Evolutionary conservation across 345 rosid genomes (phyloP).

Genomic region (Excoecaria cochinchinensis): DNA sequence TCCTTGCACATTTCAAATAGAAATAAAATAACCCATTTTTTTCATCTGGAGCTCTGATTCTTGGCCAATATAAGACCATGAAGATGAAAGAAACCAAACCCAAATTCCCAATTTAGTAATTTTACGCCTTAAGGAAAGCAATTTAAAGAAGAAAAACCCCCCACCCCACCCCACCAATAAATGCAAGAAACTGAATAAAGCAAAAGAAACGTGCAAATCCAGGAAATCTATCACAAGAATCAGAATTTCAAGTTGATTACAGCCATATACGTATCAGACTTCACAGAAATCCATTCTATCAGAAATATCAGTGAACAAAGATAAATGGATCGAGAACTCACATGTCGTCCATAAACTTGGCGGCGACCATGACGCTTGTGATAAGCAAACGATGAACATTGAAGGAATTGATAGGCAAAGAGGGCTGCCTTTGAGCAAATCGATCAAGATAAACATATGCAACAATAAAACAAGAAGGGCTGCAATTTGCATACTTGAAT

Average conservation of each 20-base stretch:
- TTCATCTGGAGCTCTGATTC: background rate
- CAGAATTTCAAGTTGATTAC: too few species aligned
- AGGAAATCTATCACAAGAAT: background rate
- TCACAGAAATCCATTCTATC: background rate
- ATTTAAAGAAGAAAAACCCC: background rate
- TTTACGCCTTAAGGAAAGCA: background rate
- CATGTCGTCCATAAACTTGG: constrained; percentile 94
- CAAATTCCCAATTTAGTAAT: constrained; percentile 1
- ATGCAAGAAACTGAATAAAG: background rate
- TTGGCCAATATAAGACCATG: background rate
- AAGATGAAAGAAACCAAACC: constrained; percentile 12
- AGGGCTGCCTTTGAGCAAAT: constrained; percentile 68
- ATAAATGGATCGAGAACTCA: constrained; percentile 35
- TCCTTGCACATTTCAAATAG: too few species aligned
- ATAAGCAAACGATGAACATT: constrained; percentile 87
- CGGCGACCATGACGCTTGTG: constrained; percentile 82
- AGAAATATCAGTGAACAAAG: background rate
- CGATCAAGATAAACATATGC: constrained; percentile 89
- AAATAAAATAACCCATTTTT: background rate
- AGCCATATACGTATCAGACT: too few species aligned
- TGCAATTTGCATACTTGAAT: constrained; percentile 84
- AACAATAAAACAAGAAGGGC: constrained; percentile 78
- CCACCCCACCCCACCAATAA: too few species aligned
- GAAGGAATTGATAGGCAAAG: constrained; percentile 76
- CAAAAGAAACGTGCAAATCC: background rate